Percentiles rank a stretch among this genome's conserved stretches.
Conservation (phyloP, 768 basidiomycete genomes). For the Hygrocybe punicea region DNA sequence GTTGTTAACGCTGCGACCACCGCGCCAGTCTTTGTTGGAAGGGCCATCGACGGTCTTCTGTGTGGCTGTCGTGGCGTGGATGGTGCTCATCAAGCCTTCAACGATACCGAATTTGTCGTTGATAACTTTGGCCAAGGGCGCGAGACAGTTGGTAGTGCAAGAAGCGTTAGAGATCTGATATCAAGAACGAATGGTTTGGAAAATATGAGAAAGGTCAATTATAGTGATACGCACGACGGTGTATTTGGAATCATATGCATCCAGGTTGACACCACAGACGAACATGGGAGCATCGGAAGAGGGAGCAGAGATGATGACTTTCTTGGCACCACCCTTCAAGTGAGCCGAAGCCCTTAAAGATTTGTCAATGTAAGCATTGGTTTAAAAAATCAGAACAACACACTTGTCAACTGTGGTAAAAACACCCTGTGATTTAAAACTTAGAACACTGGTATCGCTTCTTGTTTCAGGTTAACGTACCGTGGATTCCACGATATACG, state of each 20-base stretch:
- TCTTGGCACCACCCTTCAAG: conserved; percentile 98
- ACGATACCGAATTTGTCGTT: conserved; percentile 95
- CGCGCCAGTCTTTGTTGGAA: conserved; percentile 95
- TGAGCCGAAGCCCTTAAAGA: conserved; percentile 74
- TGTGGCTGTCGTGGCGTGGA: conserved; percentile 94
- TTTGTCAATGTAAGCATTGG: conserved; percentile 9
- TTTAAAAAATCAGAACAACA: conserved; percentile 7
- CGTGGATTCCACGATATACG: conserved; percentile 96
- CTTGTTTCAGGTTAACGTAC: conserved; percentile 39
- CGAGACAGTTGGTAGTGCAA: conserved; percentile 99
- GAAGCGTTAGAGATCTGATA: conserved; percentile 92
- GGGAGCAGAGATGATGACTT: conserved; percentile 98
- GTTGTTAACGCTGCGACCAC: conserved; percentile 90
- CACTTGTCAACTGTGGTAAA: conserved; percentile 95
- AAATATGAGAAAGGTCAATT: not conserved
- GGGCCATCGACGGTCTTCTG: conserved; percentile 95
- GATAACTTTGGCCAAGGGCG: conserved; percentile 98
- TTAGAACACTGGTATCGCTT: conserved; percentile 11
- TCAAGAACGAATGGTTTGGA: not conserved
- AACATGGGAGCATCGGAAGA: conserved; percentile 97
- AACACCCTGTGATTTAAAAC: conserved; percentile 64
- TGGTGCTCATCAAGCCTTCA: conserved; percentile 98
- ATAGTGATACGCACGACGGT: conserved; percentile 59
- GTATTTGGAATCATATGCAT: conserved; percentile 84
- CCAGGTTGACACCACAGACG: conserved; percentile 93